A percentile compares a stretch with the other conserved stretches of the same genome.
Conservation (phyloP, 1,284 basidiomycete species). For the Exobasidium cylindrosporum region DNA sequence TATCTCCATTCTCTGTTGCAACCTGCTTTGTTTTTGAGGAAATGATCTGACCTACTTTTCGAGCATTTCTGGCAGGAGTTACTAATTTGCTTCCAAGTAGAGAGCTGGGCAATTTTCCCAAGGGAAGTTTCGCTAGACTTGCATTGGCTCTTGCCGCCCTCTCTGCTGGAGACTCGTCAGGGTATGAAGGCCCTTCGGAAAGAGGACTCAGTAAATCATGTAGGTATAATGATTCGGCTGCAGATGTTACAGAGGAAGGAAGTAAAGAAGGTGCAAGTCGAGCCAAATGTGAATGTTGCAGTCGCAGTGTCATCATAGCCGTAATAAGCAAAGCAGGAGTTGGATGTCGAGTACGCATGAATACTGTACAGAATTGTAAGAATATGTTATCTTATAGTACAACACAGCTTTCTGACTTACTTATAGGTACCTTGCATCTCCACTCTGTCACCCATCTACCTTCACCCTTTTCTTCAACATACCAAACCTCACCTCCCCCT, state of each 20-base stretch:
- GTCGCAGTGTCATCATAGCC: not conserved
- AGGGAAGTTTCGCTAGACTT: conserved; percentile 12
- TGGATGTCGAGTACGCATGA: conserved; percentile 10
- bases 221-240: conserved; percentile 3
- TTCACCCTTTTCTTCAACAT: not conserved
- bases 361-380: conserved; percentile 1
- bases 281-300: conserved; percentile 1
- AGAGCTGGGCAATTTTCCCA: conserved; percentile 11
- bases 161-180: conserved; percentile 15
- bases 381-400: too few relatives aligned
- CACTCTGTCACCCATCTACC: conserved; percentile 3
- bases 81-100: conserved; percentile 15
- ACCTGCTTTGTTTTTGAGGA: not conserved
- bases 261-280: not conserved
- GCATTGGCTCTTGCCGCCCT: conserved; percentile 15
- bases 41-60: conserved; percentile 9
- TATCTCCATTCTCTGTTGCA: conserved; percentile 2
- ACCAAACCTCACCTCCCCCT: not conserved
- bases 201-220: conserved; percentile 15
- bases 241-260: not conserved
- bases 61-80: conserved; percentile 10
- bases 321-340: not conserved
- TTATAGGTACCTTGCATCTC: conserved; percentile 3
- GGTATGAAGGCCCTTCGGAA: conserved; percentile 16
- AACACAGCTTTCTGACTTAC: conserved; percentile 5